A percentile compares a stretch with the other conserved stretches of the same genome.
phyloP scores from a whole-genome alignment of 257 asterid species.

The Parsonsia alboflavescens region DNA sequence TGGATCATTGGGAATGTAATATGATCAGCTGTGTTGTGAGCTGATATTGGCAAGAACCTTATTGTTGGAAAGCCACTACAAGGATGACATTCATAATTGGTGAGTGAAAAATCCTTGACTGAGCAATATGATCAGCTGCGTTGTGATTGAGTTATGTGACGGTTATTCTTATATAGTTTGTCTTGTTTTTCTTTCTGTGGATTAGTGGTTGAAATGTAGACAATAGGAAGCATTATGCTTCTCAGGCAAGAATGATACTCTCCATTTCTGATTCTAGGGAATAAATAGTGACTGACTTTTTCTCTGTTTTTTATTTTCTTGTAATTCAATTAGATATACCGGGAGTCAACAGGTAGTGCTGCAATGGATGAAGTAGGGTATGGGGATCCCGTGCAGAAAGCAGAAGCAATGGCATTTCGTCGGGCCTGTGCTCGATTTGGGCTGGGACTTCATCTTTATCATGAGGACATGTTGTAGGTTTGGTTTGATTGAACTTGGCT shows the following conservation, averaged over 20 bases:
- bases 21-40: neutral
- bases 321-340: slow-evolving; percentile 39
- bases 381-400: slow-evolving; percentile 77
- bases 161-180: neutral
- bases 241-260: neutral
- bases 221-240: neutral
- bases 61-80: neutral
- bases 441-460: slow-evolving; percentile 86
- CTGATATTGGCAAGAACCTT: neutral
- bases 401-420: slow-evolving; percentile 95
- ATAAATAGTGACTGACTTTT: neutral
- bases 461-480: slow-evolving; percentile 60
- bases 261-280: neutral
- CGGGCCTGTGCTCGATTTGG: slow-evolving; percentile 94
- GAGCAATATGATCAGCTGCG: too few species aligned
- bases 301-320: neutral
- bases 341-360: slow-evolving; percentile 87
- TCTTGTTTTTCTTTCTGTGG: neutral
- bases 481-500: neutral
- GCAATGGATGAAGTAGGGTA: slow-evolving; percentile 48
- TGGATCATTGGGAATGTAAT: neutral
- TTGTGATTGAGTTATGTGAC: neutral
- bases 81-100: neutral
- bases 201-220: neutral
- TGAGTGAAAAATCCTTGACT: neutral